phyloP scores from a whole-genome alignment of 768 basidiomycete genomes.

The Collybia sordida region DNA sequence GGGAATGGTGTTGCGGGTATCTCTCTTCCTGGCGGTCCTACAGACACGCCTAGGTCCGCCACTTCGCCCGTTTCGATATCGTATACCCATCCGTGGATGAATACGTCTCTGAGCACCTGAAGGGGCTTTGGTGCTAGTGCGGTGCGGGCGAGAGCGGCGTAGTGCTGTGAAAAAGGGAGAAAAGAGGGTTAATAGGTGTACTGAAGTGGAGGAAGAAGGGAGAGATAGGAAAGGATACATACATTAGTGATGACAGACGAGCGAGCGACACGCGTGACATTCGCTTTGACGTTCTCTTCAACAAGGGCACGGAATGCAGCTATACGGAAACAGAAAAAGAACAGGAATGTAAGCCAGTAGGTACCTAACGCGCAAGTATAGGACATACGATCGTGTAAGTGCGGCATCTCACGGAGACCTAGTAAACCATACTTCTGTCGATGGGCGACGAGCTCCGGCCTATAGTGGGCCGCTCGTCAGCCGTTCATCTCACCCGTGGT shows the following conservation, averaged over 20 bases:
- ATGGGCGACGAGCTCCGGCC: conserved; percentile 20
- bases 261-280: conserved; percentile 18
- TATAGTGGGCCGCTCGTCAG: too few relatives aligned
- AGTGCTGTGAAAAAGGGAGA: too few relatives aligned
- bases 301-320: conserved; percentile 40
- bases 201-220: not conserved
- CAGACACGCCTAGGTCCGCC: conserved; percentile 18
- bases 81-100: conserved; percentile 26
- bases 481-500: too few relatives aligned
- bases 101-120: conserved; percentile 7
- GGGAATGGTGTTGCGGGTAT: conserved; percentile 16
- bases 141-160: too few relatives aligned
- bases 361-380: not conserved
- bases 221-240: not conserved
- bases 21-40: conserved; percentile 16
- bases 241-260: conserved; percentile 19
- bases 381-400: conserved; percentile 1
- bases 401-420: not conserved
- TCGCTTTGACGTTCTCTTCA: conserved; percentile 40
- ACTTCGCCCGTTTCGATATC: conserved; percentile 24
- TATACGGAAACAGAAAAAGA: too few relatives aligned
- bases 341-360: too few relatives aligned
- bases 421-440: not conserved
- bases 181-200: too few relatives aligned
- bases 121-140: not conserved